Base-by-base conservation (phyloP, 257 asterid species). In the Echites panduratus region DNA sequence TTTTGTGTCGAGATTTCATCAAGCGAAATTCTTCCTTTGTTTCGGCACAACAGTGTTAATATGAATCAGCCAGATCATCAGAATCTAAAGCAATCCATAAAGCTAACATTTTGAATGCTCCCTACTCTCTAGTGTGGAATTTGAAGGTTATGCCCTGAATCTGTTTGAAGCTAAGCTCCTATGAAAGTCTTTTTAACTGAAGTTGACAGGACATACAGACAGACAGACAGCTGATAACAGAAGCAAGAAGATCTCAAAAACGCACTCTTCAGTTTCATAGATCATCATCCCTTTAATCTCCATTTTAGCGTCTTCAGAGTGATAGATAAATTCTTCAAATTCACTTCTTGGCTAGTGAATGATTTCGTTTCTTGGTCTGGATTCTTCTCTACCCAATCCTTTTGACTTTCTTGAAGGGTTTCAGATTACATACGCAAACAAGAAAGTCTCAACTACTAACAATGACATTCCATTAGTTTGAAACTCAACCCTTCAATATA, bases 391-490 rank as follows among this genome's bases (percentile, higher is more conserved):
- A 12, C 24, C 38, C 41, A 22, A 32, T 32, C 9, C 2, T 26
- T 9, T 22, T 45, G 57, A 65, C 62, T 20, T 41, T 11, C 41
- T 65, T 61, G 50, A 19, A n/a, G 29, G 40, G 22, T 41, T 16
- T 19, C 20, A 4, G 14, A 13, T 65, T 40, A 10, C 44, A 44
- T 56, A 32, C 17, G 53, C 48, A 38, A 63, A 22, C 56, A 19
- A 41, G 52, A 35, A 48, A 73, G 77, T 70, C 66, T n/a, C 17
- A 49, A 26, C 64, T 12, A 38, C 13, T 48, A 41, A 53, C 38
- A 32, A 32, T 1, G 64, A 22, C 9, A 40, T 54, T 71, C 24
- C 67, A 12, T 43, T 17, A 24, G 10, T 22, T 56, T 71, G 27
- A 32, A 56, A 56, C 56, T 41, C 19, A 7, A 71, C 40, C 19